Conservation (phyloP, 2,329 filamentous ascomycete species). For the Colletotrichum spaethianum region DNA sequence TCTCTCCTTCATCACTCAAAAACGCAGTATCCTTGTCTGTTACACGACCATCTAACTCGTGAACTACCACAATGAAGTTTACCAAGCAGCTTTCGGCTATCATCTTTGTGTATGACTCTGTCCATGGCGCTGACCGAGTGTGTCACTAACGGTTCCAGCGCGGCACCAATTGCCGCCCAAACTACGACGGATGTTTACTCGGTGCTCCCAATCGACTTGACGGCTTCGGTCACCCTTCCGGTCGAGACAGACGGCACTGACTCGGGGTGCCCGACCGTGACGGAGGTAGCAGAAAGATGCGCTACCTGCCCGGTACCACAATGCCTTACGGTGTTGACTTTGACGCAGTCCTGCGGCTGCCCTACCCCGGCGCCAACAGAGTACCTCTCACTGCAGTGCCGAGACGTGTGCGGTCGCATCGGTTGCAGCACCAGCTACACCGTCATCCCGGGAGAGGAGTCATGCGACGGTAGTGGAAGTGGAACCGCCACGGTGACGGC, state of each 20-base stretch:
- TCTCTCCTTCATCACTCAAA: background rate
- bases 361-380: constrained; percentile 49
- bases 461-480: constrained; percentile 14
- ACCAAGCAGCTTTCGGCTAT: background rate
- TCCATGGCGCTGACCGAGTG: background rate
- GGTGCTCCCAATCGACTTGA: background rate
- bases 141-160: background rate
- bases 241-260: background rate
- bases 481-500: constrained; percentile 6
- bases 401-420: constrained; percentile 47
- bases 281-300: constrained; percentile 49
- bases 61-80: background rate
- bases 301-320: constrained; percentile 50
- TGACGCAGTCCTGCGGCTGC: constrained; percentile 52
- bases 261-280: constrained; percentile 52
- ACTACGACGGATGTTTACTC: constrained; percentile 3
- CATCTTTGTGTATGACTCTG: background rate
- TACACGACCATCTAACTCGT: background rate
- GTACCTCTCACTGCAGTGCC: constrained; percentile 48
- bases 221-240: background rate
- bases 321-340: constrained; percentile 49
- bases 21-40: background rate
- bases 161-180: constrained; percentile 22
- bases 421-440: constrained; percentile 46
- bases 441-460: constrained; percentile 30